Evolutionary conservation across 2,329 filamentous ascomycete species (phyloP), one percentile per base, ranked within the genome.

Genomic region (Pezicula rhizophila): DNA sequence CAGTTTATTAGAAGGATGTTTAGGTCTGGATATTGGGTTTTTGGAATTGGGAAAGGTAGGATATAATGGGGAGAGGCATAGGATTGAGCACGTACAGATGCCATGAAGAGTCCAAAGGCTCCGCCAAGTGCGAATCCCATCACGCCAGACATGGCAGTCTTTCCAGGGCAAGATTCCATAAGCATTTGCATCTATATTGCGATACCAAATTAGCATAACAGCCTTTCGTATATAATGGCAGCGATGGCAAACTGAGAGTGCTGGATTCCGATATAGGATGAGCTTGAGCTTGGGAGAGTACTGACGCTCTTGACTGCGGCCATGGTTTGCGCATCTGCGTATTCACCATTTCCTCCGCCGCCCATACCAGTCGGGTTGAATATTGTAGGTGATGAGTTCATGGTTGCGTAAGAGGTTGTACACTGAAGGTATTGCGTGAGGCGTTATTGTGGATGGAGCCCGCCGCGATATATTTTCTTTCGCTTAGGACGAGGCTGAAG

Each of bases 101-200:
- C 89, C 92, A 97, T 99, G 75, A 99, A 99, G 62, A 97, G 79
- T 59, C 93, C 93, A 60, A 99, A 99, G 39, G 95, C 75, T 62
- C 90, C 93, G 54, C 93, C 93, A 57, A 99, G 84, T 34, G 85
- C 93, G 62, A 96, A 96, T 14, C 93, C 93, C 81, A 95, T 95
- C 20, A 86, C 88, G 49, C 92, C 93, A 0, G 91, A 87, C 70
- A 99, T 86, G 59, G 82, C 84, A 15, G 89, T 87, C 70, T 99
- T 99, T 50, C 84, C 84, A 20, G 85, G 82, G 66, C 93, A 99
- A 31, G 89, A 95, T 69, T 97, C 91, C 89, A 96, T 96, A 2
- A 65, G 42, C 26, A 45, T 54, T 61, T 64, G 60, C 62, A 65
- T 64, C 63, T 65, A 35, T 20, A n/a, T 37, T 11, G 10, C 46